These are phyloP conservation scores for Oryza brachyantha DNA, from an alignment of 176 grass and related monocot species.

Conservation along the genomic window DNA sequence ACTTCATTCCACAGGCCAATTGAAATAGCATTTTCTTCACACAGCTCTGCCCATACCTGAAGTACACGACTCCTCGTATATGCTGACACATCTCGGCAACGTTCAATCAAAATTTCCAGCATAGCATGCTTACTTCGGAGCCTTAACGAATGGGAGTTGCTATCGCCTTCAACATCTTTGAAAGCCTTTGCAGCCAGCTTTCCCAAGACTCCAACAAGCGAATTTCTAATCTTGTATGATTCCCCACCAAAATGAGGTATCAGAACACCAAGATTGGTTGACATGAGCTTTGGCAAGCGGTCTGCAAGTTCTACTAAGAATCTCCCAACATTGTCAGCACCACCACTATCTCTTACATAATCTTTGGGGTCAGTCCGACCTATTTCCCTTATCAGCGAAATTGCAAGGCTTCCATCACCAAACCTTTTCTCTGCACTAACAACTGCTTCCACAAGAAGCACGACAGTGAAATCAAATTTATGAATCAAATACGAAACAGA, in stretches of 20 bases:
- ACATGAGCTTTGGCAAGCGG: constrained; percentile 74
- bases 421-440: constrained; percentile 73
- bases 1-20: constrained; percentile 99
- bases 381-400: constrained; percentile 84
- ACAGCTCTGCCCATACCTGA: constrained; percentile 95
- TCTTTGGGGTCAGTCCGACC: constrained; percentile 83
- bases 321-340: constrained; percentile 85
- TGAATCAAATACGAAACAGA: constrained; percentile 80
- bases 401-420: constrained; percentile 76
- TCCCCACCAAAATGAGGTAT: constrained; percentile 95
- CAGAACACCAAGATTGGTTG: constrained; percentile 84
- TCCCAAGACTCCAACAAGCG: constrained; percentile 89
- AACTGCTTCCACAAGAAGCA: constrained; percentile 72
- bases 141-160: constrained; percentile 54
- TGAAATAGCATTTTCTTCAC: constrained; percentile 83
- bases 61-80: constrained; percentile 93
- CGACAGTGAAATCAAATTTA: constrained; percentile 75
- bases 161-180: constrained; percentile 82
- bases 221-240: constrained; percentile 97
- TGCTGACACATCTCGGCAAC: constrained; percentile 89
- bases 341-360: constrained; percentile 70
- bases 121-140: constrained; percentile 89
- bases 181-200: constrained; percentile 81
- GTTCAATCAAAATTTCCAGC: constrained; percentile 86
- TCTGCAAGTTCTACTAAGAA: constrained; percentile 86